Conservation (phyloP, 306 rosid genomes). For the Crataegus laevigata region DNA sequence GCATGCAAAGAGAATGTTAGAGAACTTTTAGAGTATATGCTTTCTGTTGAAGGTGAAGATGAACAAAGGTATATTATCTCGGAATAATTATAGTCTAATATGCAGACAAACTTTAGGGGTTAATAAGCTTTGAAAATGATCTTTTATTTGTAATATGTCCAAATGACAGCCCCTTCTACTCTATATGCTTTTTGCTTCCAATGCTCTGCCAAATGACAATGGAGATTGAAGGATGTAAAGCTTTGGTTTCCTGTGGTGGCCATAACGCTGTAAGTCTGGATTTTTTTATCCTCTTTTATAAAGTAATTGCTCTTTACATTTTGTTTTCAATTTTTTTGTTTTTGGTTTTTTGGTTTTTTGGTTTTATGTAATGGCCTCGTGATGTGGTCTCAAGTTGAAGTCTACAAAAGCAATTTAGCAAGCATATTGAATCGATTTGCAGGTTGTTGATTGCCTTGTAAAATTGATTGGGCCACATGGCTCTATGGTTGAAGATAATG, state of each 20-base stretch:
- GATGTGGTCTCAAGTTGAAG: neutral
- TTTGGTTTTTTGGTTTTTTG: neutral
- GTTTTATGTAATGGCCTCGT: neutral
- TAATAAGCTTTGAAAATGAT: neutral
- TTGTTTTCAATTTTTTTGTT: neutral
- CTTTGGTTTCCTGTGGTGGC: conserved; percentile 62
- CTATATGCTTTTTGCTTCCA: conserved; percentile 83
- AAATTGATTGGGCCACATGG: conserved; percentile 41
- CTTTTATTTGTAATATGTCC: conserved; percentile 18
- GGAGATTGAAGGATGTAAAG: conserved; percentile 65
- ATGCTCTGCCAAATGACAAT: conserved; percentile 75
- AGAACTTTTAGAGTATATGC: conserved; percentile 71
- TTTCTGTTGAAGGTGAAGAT: conserved; percentile 77
- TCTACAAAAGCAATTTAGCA: neutral
- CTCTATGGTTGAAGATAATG: conserved; percentile 37
- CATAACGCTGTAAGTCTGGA: conserved; percentile 56
- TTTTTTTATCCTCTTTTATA: neutral
- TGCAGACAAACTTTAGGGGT: neutral
- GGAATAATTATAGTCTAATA: conserved; percentile 10
- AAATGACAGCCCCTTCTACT: conserved; percentile 66
- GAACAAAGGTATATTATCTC: conserved; percentile 59
- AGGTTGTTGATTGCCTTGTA: conserved; percentile 74
- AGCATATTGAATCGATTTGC: conserved; percentile 28
- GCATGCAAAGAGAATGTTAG: conserved; percentile 74
- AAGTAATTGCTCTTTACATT: neutral